Conservation (phyloP, 169 alveolate species). For the Plasmodium vivax region DNA sequence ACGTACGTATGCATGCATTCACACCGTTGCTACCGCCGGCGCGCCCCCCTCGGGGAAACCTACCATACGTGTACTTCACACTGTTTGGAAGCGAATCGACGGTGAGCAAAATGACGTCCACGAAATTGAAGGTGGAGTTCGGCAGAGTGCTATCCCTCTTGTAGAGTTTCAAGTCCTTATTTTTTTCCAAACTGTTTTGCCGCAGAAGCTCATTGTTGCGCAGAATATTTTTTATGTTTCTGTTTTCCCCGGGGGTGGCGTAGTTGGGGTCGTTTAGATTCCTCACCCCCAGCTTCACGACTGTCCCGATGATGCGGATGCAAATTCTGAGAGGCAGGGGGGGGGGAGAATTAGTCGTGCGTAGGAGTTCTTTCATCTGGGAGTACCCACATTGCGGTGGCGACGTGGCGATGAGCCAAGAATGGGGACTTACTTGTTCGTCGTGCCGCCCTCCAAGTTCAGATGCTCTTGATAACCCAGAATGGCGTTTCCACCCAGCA, state of each 20-base stretch:
- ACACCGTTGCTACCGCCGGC: not conserved
- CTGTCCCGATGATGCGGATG: constrained; percentile 75
- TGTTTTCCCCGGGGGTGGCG: constrained; percentile 1
- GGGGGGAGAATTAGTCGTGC: too few relatives aligned
- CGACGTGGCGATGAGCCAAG: not conserved
- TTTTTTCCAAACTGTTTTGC: constrained; percentile 23
- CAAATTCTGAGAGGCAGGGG: constrained; percentile 23
- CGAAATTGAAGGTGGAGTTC: constrained; percentile 47
- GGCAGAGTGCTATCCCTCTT: constrained; percentile 21
- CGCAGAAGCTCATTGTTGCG: constrained; percentile 26
- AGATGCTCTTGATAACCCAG: constrained; percentile 72
- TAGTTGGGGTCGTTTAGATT: constrained; percentile 21
- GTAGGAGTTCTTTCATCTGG: not conserved
- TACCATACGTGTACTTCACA: constrained; percentile 67
- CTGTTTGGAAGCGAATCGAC: constrained; percentile 41
- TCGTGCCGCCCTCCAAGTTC: constrained; percentile 73
- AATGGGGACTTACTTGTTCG: constrained; percentile 62
- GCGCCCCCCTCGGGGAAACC: not conserved
- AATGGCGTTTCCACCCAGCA: constrained; percentile 74
- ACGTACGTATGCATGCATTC: not conserved
- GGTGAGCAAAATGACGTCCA: constrained; percentile 58
- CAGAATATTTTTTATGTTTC: constrained; percentile 48
- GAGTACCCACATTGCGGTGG: not conserved
- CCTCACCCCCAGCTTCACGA: constrained; percentile 55
- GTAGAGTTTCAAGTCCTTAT: constrained; percentile 27